These are phyloP conservation scores for Crepidotus variabilis DNA, from an alignment of 768 basidiomycete species.

Conservation along the genomic window DNA sequence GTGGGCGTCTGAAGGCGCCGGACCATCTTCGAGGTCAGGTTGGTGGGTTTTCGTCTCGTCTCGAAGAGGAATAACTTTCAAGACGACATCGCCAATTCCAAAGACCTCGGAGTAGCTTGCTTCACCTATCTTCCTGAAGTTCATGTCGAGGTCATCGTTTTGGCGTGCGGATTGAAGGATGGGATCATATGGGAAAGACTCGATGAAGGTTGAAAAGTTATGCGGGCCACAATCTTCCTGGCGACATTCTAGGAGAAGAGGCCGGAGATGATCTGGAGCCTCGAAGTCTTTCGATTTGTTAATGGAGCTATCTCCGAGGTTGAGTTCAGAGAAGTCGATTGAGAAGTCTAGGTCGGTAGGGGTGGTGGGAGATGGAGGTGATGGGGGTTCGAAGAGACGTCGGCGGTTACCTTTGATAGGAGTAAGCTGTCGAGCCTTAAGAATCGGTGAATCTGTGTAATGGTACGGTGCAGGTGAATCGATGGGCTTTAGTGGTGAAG, in stretches of 20 bases:
- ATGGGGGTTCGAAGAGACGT: conserved; percentile 39
- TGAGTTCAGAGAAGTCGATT: conserved; percentile 43
- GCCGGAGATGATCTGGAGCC: conserved; percentile 51
- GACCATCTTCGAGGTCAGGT: conserved; percentile 46
- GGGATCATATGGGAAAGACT: conserved; percentile 73
- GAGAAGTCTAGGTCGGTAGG: conserved; percentile 53
- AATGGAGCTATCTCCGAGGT: conserved; percentile 25
- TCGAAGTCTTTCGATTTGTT: conserved; percentile 22
- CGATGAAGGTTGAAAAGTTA: conserved; percentile 82
- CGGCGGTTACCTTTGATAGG: conserved; percentile 53
- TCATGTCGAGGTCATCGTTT: conserved; percentile 15
- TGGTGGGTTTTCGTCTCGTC: conserved; percentile 31
- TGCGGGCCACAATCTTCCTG: conserved; percentile 59
- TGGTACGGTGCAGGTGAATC: conserved; percentile 13
- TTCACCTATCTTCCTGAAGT: conserved; percentile 88
- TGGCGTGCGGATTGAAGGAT: conserved; percentile 38
- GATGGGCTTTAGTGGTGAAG: conserved; percentile 5
- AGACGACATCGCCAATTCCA: conserved; percentile 82
- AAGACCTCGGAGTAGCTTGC: conserved; percentile 97
- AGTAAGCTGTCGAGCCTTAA: conserved; percentile 60
- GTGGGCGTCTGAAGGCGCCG: conserved; percentile 66
- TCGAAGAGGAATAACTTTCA: conserved; percentile 82
- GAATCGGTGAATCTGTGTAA: conserved; percentile 15
- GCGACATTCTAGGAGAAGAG: conserved; percentile 68
- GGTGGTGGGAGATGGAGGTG: conserved; percentile 54